phyloP scores from a whole-genome alignment of 2,329 filamentous ascomycete genomes.

The Penicillium verrucosum region DNA sequence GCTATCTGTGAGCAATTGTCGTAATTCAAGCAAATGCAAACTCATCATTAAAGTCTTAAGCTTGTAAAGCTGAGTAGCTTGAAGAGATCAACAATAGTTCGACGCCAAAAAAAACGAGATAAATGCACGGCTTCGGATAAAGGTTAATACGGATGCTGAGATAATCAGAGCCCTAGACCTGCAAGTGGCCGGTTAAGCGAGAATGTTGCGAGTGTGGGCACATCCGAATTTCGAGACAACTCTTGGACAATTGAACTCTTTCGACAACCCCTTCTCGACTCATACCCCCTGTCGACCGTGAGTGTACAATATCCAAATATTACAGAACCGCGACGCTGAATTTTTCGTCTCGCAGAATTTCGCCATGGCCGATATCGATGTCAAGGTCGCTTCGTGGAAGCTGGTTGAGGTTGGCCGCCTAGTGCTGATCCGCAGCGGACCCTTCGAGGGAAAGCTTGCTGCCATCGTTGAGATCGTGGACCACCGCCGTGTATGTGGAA shows the following conservation, averaged over 20 bases:
- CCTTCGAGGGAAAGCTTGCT: slow-evolving; percentile 80
- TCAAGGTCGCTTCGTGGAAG: slow-evolving; percentile 84
- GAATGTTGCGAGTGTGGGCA: slow-evolving; percentile 36
- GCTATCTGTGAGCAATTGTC: neutral
- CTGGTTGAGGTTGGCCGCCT: slow-evolving; percentile 98
- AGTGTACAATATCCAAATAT: slow-evolving; percentile 26
- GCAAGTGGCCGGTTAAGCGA: slow-evolving; percentile 42
- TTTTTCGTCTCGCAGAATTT: slow-evolving; percentile 49
- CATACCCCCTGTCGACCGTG: slow-evolving; percentile 42
- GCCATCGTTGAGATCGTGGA: slow-evolving; percentile 99
- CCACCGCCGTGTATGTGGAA: slow-evolving; percentile 91
- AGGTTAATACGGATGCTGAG: slow-evolving; percentile 12
- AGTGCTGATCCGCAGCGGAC: slow-evolving; percentile 82
- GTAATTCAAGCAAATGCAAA: neutral
- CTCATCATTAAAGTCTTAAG: slow-evolving; percentile 7
- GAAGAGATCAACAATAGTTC: slow-evolving; percentile 1
- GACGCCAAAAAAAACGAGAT: slow-evolving; percentile 20
- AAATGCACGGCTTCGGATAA: slow-evolving; percentile 27
- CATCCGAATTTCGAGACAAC: slow-evolving; percentile 41
- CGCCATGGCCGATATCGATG: slow-evolving; percentile 79
- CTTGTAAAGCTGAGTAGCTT: slow-evolving; percentile 8
- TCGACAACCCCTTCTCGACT: slow-evolving; percentile 38
- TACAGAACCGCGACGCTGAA: slow-evolving; percentile 25
- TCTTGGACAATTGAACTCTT: slow-evolving; percentile 33
- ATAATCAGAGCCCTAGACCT: slow-evolving; percentile 37